A percentile compares a stretch with the other conserved stretches of the same genome.
Evolutionary conservation across 495 filamentous ascomycete species (phyloP).

Genomic region (Neurospora discreta): DNA sequence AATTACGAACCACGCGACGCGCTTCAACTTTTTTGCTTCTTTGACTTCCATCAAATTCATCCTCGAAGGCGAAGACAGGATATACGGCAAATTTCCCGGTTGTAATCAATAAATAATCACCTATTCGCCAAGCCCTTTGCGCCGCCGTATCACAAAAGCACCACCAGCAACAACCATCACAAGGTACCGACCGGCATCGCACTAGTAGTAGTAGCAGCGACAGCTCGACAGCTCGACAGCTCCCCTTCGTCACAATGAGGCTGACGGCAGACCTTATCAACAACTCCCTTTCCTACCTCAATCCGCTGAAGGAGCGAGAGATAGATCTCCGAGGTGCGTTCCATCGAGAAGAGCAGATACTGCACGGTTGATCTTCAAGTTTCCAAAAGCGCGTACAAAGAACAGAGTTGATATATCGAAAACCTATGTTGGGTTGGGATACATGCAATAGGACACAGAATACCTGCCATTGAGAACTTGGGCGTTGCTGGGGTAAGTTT

Average conservation of each 20-base stretch:
- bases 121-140: background rate
- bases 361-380: conserved; percentile 51
- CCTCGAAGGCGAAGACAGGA: background rate
- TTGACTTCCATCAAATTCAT: background rate
- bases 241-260: conserved; percentile 51
- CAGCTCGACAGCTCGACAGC: background rate
- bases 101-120: background rate
- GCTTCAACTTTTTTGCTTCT: background rate
- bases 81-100: background rate
- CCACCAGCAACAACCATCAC: background rate
- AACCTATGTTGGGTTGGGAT: conserved; percentile 15
- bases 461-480: conserved; percentile 94
- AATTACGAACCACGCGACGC: background rate
- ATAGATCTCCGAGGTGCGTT: conserved; percentile 98
- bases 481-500: conserved; percentile 78
- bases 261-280: conserved; percentile 89
- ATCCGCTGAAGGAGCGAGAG: conserved; percentile 95
- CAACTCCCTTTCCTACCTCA: conserved; percentile 89
- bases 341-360: conserved; percentile 92
- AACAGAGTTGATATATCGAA: conserved; percentile 70
- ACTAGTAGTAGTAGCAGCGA: background rate
- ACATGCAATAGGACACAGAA: conserved; percentile 77
- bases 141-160: background rate
- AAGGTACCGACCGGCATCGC: background rate
- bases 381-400: conserved; percentile 16